Evolutionary conservation across 2,329 filamentous ascomycete genomes (phyloP), one percentile per base, ranked within the genome.

Genomic region (Clonostachys sp.): DNA sequence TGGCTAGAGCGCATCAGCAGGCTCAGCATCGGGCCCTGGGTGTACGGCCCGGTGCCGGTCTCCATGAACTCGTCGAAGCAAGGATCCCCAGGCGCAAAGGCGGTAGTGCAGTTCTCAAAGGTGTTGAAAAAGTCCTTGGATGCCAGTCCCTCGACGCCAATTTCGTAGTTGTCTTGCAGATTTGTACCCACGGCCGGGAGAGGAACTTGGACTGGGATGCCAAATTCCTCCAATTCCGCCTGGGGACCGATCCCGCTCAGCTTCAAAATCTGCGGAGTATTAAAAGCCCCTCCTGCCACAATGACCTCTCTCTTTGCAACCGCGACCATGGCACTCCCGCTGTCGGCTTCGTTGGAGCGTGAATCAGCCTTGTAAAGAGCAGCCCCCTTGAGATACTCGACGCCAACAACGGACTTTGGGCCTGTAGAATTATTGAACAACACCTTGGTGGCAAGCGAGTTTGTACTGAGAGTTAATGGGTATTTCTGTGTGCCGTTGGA

Each of bases 101-200:
- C 53, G 24, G 62, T 67, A 0, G 57, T 69, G 48, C 61, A 69
- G 14, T 59, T 57, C 1, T 59, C 55, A 10, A 57, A 30, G 24
- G 24, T 30, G 7, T 30, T 30, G 59, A 0, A 51, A 17, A 63
- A 65, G 53, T 64, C 52, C 12, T 53, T 51, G 48, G 44, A 53
- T 7, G 47, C 51, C 35, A 50, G 51, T 33, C 43, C 44, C 66
- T 84, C 51, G 5, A 76, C 52, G 36, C 42, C 45, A 17, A 55
- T 51, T 48, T 67, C 77, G 57, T 78, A 77, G 48, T 77, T 76
- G 56, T 85, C 80, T 59, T 81, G 72, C 12, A 85, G 65, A 60
- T 84, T 84, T 9, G 65, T 72, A 13, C 81, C 82, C 4, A 86
- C 80, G 35, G 79, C 81, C 0, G 78, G 80, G 0, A 80, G 66